Evolutionary conservation across 2,329 filamentous ascomycete genomes (phyloP).

Genomic region (Phialocephala sp.): DNA sequence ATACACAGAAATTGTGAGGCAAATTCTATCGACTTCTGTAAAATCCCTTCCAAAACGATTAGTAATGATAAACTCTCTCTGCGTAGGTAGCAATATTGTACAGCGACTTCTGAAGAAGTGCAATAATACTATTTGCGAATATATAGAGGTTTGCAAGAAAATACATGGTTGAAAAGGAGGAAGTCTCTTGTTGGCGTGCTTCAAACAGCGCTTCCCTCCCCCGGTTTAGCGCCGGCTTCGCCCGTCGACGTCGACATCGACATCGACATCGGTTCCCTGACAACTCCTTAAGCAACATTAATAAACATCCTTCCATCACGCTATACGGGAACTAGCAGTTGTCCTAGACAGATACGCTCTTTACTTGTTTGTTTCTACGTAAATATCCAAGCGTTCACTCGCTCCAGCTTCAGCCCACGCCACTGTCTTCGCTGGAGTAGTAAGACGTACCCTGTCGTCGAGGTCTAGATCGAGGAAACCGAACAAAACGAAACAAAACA

Average conservation of each 20-base stretch:
- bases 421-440: neutral
- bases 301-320: neutral
- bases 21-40: too few species aligned
- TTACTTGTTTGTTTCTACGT: neutral
- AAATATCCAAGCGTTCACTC: neutral
- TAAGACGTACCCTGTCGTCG: neutral
- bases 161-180: neutral
- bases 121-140: too few species aligned
- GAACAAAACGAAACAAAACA: neutral
- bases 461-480: neutral
- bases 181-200: neutral
- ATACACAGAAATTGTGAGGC: too few species aligned
- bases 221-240: neutral
- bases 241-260: neutral
- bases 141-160: neutral
- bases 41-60: too few species aligned
- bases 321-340: neutral
- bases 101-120: too few species aligned
- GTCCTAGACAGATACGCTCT: neutral
- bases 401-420: neutral
- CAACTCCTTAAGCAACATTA: neutral
- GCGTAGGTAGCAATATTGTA: too few species aligned
- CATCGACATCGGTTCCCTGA: constrained; percentile 5
- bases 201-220: neutral
- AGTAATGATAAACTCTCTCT: too few species aligned